Base-by-base conservation (phyloP, 495 filamentous ascomycete species). In the Xylaria grammica region DNA sequence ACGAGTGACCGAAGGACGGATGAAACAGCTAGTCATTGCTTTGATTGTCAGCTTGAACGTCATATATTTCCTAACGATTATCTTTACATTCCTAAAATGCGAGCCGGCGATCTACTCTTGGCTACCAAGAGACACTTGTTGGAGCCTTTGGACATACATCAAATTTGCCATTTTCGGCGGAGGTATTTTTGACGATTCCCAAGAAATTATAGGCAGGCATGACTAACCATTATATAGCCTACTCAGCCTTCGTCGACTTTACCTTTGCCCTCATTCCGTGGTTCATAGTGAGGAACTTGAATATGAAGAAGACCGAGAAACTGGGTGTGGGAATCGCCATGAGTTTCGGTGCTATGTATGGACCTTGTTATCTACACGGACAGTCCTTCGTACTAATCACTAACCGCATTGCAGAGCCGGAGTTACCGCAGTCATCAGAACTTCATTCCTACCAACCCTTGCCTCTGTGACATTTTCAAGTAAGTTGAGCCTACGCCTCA, bases 41-140 rank as follows among this genome's bases (percentile, higher is more conserved):
- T 62, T 80, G 20, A 75, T 77, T 30, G 60, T 72, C 48, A 62
- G 61, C 30, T 71, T 80, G 45, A 81, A 80, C 64, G 42, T 77
- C 20, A 69, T 73, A 55, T 72, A 76, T 51, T 73, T 73, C 22
- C 44, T 78, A n/a, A 78, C 72, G 38, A 75, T 74, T 22, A 67
- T 81, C 4, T 78, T 81, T 46, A 72, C 71, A 8, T 82, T 74
- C 67, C 56, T 79, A 0, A 65, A 69, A 30, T 82, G 80, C 63
- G 49, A 69, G 34, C 78, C 79, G 13, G 65, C 70, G 24, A 40
- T 62, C 11, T 78, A 76, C 52, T 69, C 70, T 11, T 81, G 75
- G 73, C 58, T 76, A n/a, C 34, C 32, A 1, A 27, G 30, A 42
- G 54, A 66, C 19, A 56, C 63, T 3, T 82, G 80, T 61, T 82